Evolutionary conservation across 2,329 filamentous ascomycete genomes (phyloP).

Genomic region (Fusarium incarnatum): DNA sequence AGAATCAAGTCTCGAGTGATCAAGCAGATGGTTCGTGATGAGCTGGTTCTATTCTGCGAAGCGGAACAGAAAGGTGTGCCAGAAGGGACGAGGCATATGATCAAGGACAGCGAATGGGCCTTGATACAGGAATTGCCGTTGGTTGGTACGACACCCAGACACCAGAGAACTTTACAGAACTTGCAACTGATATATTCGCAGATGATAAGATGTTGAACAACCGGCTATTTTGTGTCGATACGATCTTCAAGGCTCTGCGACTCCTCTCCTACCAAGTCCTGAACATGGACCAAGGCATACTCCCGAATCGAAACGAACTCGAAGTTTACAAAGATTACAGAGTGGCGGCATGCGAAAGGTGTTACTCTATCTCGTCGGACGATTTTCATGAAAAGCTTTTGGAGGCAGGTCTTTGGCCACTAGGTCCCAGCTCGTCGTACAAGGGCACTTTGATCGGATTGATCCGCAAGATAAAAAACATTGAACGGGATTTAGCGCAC

Average conservation of each 20-base stretch:
- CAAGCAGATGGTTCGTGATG: not conserved
- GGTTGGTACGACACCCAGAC: slow-evolving; percentile 1
- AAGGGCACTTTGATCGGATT: slow-evolving; percentile 10
- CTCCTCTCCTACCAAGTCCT: slow-evolving; percentile 27
- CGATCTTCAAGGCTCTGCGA: slow-evolving; percentile 15
- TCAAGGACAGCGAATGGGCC: slow-evolving; percentile 10
- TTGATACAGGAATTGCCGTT: slow-evolving; percentile 4
- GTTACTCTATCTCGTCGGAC: slow-evolving; percentile 1
- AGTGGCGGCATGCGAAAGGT: slow-evolving; percentile 21
- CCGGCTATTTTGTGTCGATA: slow-evolving; percentile 5
- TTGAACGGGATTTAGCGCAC: not conserved
- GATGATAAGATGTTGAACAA: slow-evolving; percentile 2
- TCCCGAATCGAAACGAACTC: slow-evolving; percentile 10
- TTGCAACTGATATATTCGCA: not conserved
- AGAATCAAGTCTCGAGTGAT: slow-evolving; percentile 8
- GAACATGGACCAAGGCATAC: slow-evolving; percentile 16
- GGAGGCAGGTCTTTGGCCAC: slow-evolving; percentile 17
- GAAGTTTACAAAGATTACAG: slow-evolving; percentile 2
- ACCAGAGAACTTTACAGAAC: not conserved
- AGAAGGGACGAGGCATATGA: not conserved
- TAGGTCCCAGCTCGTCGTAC: not conserved
- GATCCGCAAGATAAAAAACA: slow-evolving; percentile 1
- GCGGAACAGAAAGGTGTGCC: not conserved
- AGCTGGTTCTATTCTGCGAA: slow-evolving; percentile 11
- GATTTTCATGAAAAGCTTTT: slow-evolving; percentile 9